Evolutionary conservation across 2,329 filamentous ascomycete species (phyloP), one percentile per base, ranked within the genome.

Genomic region (Clarireedia sp.): DNA sequence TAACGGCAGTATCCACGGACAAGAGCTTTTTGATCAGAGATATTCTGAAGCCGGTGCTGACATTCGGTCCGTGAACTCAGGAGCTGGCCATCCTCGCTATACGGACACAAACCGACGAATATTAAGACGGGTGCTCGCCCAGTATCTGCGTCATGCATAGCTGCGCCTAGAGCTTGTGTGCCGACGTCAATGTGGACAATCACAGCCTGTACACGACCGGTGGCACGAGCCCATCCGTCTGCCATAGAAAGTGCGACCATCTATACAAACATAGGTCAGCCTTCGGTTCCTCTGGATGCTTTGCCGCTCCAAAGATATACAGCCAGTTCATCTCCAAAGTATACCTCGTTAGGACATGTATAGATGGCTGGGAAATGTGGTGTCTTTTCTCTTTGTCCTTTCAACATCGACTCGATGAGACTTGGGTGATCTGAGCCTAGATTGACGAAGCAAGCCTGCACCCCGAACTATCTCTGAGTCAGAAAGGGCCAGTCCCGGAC

Each of bases 211-310:
- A 83, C 81, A 54, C 80, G 76, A 46, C 79, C 78, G 0, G 82
- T 83, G 9, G 83, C 69, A 36, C 82, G 77, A 40, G 85, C 84
- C 63, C 84, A 87, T 48, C 85, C 85, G 66, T 88, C 84, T 4
- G 86, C 85, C 81, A 87, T 85, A 26, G 84, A 88, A 10, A 89
- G 74, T 5, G 85, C 85, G 3, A 86, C 84, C 81, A 88, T 85
- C 75, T 51, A 10, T 48, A 19, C 17, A 6, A 21, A 29, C 21
- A 33, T 19, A 29, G n/a, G 10, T 47, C 3, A 40, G n/a, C 10
- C n/a, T 40, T n/a, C 29, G 29, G 3, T 33, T 33, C 29, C 3
- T 33, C 2, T 14, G 9, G 3, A 12, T 33, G 29, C 29, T 33
- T 33, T 33, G 29, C 9, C 10, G 29, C 29, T 33, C 9, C 7